phyloP scores from a whole-genome alignment of 305 asterid species.

The Euphrasia arctica region DNA sequence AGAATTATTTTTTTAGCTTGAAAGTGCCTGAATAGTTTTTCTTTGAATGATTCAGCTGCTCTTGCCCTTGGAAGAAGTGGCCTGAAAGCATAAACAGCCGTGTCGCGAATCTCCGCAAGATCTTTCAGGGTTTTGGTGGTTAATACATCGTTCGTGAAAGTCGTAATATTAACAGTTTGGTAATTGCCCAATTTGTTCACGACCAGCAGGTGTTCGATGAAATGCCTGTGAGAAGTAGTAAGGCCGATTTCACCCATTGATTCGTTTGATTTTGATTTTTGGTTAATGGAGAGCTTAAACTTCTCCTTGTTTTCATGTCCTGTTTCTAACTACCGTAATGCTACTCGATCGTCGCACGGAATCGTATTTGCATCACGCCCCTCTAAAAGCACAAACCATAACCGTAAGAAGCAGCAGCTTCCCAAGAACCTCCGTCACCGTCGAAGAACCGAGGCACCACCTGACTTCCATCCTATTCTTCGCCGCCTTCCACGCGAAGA shows the following conservation, averaged over 20 bases:
- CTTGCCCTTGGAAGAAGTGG: no score
- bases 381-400: neutral
- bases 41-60: no score
- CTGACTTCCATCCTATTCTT: constrained; percentile 47
- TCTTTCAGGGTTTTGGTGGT: no score
- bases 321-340: neutral
- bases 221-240: constrained; percentile 34
- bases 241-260: constrained; percentile 15
- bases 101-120: no score
- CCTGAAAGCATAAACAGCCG: no score
- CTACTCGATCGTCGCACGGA: neutral
- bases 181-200: neutral
- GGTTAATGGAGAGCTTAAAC: neutral
- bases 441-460: constrained; percentile 30
- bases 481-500: constrained; percentile 24
- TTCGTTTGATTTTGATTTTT: neutral
- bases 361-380: neutral
- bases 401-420: neutral
- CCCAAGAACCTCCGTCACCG: constrained; percentile 1
- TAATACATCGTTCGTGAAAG: neutral
- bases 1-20: no score
- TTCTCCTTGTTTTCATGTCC: neutral
- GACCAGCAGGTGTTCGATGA: constrained; percentile 41
- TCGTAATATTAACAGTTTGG: neutral
- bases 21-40: no score